A percentile compares a stretch with the other conserved stretches of the same genome.
phyloP scores from a whole-genome alignment of 1,284 basidiomycete genomes.

The Sanghuangporus baumii region DNA sequence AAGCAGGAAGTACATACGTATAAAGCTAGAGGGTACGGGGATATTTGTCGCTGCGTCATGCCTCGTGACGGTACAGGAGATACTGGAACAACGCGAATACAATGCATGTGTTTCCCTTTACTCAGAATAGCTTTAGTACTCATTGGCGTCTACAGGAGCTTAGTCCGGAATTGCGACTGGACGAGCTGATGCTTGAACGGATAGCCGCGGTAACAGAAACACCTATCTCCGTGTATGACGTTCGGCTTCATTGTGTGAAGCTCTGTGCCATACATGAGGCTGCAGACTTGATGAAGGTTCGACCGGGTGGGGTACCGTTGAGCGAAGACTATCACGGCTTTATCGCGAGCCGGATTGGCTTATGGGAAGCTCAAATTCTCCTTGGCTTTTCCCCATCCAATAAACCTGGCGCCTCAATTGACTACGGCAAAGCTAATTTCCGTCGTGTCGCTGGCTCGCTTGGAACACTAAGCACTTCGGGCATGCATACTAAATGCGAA shows the following conservation, averaged over 20 bases:
- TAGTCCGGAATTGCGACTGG: constrained; percentile 13
- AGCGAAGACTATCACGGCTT: background rate
- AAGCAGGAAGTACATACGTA: background rate
- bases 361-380: background rate
- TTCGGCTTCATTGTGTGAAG: background rate
- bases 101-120: background rate
- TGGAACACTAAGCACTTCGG: background rate
- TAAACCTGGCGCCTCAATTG: background rate
- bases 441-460: background rate
- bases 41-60: constrained; percentile 9
- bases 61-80: background rate
- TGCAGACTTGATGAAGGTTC: constrained; percentile 1
- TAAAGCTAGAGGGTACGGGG: background rate
- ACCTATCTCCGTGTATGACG: constrained; percentile 1
- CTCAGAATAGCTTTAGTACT: background rate
- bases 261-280: background rate
- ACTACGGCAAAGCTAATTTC: background rate
- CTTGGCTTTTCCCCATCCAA: background rate
- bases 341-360: background rate
- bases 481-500: background rate
- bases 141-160: background rate
- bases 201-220: background rate
- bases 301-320: background rate
- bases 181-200: constrained; percentile 9
- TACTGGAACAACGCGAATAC: background rate